Conservation (phyloP, 192 early-diverging fungal genomes). For the Coemansia biformis region DNA sequence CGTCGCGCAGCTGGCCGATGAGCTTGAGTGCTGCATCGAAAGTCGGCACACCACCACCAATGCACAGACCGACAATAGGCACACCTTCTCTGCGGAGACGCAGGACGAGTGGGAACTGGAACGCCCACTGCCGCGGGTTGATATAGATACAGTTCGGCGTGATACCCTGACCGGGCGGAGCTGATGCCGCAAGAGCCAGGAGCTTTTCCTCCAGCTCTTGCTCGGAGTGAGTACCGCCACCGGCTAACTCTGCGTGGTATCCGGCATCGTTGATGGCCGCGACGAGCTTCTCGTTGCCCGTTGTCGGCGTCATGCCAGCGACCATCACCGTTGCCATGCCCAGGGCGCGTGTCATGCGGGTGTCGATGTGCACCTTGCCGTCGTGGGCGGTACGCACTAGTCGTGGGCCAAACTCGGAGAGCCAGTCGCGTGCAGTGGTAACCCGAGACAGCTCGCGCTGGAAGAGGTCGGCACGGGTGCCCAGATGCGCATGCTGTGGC, state of each 20-base stretch:
- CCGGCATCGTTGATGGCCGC: slow-evolving; percentile 84
- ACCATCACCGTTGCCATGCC: slow-evolving; percentile 91
- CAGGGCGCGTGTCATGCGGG: slow-evolving; percentile 74
- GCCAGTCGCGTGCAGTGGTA: slow-evolving; percentile 86
- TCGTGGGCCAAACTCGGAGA: slow-evolving; percentile 73
- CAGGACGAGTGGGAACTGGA: slow-evolving; percentile 76
- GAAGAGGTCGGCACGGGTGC: slow-evolving; percentile 70
- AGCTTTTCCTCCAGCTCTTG: slow-evolving; percentile 64
- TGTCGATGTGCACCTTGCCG: too few species aligned
- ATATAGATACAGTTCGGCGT: slow-evolving; percentile 89
- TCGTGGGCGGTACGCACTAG: too few species aligned
- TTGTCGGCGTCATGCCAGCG: slow-evolving; percentile 91
- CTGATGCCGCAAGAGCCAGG: slow-evolving; percentile 62
- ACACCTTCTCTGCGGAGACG: slow-evolving; percentile 79
- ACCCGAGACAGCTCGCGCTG: slow-evolving; percentile 63
- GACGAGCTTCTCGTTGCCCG: slow-evolving; percentile 72
- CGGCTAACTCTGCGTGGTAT: slow-evolving; percentile 88
- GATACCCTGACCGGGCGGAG: slow-evolving; percentile 79
- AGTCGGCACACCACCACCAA: slow-evolving; percentile 89
- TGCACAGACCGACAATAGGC: slow-evolving; percentile 86
- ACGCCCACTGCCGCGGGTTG: slow-evolving; percentile 78
- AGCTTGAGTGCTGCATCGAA: slow-evolving; percentile 80
- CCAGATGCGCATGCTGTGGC: slow-evolving; percentile 52
- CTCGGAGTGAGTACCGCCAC: slow-evolving; percentile 83
- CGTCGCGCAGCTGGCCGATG: slow-evolving; percentile 63